These are phyloP conservation scores for Quercus lobata DNA, from an alignment of 331 rosid species.

Conservation along the genomic window DNA sequence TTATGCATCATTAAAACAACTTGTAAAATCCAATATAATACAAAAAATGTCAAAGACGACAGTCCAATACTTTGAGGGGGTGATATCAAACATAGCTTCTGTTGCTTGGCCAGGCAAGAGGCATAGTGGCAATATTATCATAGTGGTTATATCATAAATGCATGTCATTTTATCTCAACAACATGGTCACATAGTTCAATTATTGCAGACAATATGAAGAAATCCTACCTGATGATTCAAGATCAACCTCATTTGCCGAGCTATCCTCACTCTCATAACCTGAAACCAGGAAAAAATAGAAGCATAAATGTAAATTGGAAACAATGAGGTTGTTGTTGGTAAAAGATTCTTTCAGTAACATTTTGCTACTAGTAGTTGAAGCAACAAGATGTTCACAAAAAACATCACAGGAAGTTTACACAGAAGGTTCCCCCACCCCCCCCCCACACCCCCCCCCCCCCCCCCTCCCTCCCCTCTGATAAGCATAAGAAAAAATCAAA, in stretches of 20 bases:
- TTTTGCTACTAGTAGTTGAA: neutral
- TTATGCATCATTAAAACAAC: neutral
- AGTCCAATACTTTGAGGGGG: neutral
- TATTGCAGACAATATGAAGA: conserved; percentile 2
- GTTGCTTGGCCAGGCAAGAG: neutral
- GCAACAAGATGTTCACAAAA: neutral
- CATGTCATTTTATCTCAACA: neutral
- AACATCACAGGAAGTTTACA: neutral
- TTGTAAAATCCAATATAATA: neutral
- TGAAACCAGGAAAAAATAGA: conserved; percentile 17
- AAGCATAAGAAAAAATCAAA: neutral
- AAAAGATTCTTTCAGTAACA: neutral
- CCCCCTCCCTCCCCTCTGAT: too few species aligned
- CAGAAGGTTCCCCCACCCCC: neutral
- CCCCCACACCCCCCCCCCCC: too few species aligned
- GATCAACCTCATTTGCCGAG: conserved; percentile 56
- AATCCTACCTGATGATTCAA: conserved; percentile 47
- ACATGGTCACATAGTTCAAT: neutral
- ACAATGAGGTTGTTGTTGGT: neutral
- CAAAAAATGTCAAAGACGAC: neutral
- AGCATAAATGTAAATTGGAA: neutral
- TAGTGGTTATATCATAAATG: neutral
- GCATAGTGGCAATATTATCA: neutral
- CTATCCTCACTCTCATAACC: conserved; percentile 78
- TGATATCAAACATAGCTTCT: neutral